Evolutionary conservation across 805 yeast species (phyloP), one percentile per base, ranked within the genome.

Genomic region (Starmerella khaoyaiensis): DNA sequence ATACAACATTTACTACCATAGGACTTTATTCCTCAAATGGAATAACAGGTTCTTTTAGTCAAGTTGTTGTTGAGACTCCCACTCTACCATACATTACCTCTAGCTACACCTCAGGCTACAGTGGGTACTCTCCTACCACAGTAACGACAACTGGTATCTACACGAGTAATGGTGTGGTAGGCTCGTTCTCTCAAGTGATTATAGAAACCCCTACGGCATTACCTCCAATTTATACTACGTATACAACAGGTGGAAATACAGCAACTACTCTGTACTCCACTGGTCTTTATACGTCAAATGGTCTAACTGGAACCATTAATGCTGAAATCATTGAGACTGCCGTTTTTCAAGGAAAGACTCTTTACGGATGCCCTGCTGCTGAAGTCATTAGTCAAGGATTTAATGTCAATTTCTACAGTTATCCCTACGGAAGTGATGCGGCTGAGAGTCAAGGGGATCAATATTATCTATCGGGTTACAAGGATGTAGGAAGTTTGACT

Each of bases 181-280:
- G 31, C n/a, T 12, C 21, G 16, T 30, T 11, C 5, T 32, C 36
- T 5, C n/a, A 31, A 5, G 40, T 37, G 18, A 10, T 17, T n/a
- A 28, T 24, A 7, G 34, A 21, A 27, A 31, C 36, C n/a, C 40
- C 40, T 6, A 37, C 40, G n/a, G 31, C 37, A 7, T n/a, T n/a
- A n/a, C 33, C 41, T 5, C 29, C 22, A 3, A 20, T 8, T 8
- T 20, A 21, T 16, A 21, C 28, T 4, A 33, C 41, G 19, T 26
- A 16, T 7, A 32, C 37, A 11, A 14, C 23, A 7, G 11, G 31
- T n/a, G 37, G 37, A 8, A 21, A 26, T 5, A 16, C 4, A 3
- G 5, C 33, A 5, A 28, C 37, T 14, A 29, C 32, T 4, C 24
- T 24, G 16, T 28, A 36, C 5, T 14, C 21, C 5, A 32, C 35